Base-by-base conservation (phyloP, 345 rosid species). In the Hibiscus tridactylites region DNA sequence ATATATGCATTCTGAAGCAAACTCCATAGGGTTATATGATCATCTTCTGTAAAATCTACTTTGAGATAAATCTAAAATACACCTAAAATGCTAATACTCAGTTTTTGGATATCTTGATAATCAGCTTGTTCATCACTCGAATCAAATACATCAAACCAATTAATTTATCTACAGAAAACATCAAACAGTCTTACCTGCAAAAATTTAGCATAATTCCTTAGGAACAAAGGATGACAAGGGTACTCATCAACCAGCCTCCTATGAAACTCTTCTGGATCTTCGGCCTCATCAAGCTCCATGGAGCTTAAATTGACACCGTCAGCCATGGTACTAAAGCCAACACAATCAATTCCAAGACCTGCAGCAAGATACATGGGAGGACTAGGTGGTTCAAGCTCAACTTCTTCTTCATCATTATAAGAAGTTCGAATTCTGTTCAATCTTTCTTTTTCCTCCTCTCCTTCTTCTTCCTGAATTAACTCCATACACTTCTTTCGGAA, bases 291-390 rank as follows among this genome's bases (percentile, higher is more conserved):
- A 15, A 85, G 78, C 28, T 80, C 61, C 0, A 86, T 82, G 46
- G 80, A 54, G 75, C 60, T 74, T 9, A 84, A 80, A 66, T 74
- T 78, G 31, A 73, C 73, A 70, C 67, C 78, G 29, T 71, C 71
- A 73, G 74, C 77, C 60, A 68, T n/a, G 71, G 60, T 6, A 10
- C 35, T 79, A 26, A 84, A 76, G 59, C 76, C 80, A 59, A 47
- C 65, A 70, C 66, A 74, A 78, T 81, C 84, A 44, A 86, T 79
- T 67, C 94, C 98, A 70, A 90, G 76, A 1, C 92, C 92, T 4
- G 88, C 31, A 56, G 96, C 91, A 70, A 92, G 90, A 77, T 85
- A 86, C 93, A 88, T 74, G 53, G 83, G 81, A 81, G 89, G 89
- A 74, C 86, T 87, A 71, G 68, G 75, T 12, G 85, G 87, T 70